Conservation (phyloP, 345 rosid genomes). For the Hibiscus trionum region DNA sequence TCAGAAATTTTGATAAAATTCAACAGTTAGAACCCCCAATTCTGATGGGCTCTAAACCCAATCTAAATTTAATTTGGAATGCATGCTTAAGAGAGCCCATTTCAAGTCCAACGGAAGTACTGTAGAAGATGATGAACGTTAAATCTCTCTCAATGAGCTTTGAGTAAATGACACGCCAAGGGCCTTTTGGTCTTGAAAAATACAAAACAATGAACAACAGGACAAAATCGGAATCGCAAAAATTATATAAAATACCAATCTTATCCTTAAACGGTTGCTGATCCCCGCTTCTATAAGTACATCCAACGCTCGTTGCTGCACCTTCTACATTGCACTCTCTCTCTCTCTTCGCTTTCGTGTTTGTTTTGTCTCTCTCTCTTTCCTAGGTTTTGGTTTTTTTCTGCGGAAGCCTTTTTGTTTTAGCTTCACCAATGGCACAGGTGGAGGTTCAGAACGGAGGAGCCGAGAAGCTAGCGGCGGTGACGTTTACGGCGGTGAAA, state of each 20-base stretch:
- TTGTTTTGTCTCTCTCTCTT: conserved; percentile 11
- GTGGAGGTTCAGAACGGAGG: conserved; percentile 51
- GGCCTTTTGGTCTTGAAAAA: conserved; percentile 20
- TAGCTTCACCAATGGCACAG: conserved; percentile 39
- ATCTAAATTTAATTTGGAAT: neutral
- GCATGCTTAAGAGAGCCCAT: neutral
- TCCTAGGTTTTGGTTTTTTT: conserved; percentile 22
- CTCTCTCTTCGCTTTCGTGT: neutral
- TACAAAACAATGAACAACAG: neutral
- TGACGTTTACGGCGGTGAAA: conserved; percentile 48
- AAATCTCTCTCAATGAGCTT: no score
- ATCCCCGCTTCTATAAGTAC: conserved; percentile 52
- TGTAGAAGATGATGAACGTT: neutral
- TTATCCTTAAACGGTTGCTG: conserved; percentile 41
- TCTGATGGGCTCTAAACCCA: neutral
- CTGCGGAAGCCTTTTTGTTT: neutral
- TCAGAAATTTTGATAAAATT: no score
- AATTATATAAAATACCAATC: conserved; percentile 15
- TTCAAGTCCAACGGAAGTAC: no score
- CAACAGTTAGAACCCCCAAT: neutral
- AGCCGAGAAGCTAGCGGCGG: conserved; percentile 36
- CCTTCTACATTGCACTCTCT: conserved; percentile 14
- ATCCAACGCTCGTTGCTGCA: neutral
- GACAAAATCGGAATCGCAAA: conserved; percentile 14
- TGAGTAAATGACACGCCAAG: conserved; percentile 11